A percentile compares a stretch with the other conserved stretches of the same genome.
Conservation (phyloP, 257 asterid species). For the Fraxinus pennsylvanica region DNA sequence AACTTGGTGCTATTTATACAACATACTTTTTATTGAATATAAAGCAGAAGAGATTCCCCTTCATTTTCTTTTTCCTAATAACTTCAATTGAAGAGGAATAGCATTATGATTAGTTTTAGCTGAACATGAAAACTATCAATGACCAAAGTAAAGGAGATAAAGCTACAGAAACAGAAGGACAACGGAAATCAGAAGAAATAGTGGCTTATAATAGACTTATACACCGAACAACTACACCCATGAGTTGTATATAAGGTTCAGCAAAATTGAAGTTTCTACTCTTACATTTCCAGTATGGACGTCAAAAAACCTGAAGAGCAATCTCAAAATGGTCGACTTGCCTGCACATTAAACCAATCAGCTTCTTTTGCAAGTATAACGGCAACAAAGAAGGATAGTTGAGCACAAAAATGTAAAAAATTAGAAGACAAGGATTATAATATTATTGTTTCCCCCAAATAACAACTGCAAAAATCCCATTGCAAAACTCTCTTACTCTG, state of each 20-base stretch:
- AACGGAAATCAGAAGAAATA: constrained; percentile 9
- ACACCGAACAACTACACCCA: constrained; percentile 4
- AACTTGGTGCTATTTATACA: not conserved
- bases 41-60: constrained; percentile 4
- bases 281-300: constrained; percentile 84
- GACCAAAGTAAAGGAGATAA: constrained; percentile 13
- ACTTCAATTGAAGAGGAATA: constrained; percentile 12
- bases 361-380: constrained; percentile 9
- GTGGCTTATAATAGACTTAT: constrained; percentile 2
- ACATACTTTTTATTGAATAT: not conserved
- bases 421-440: not conserved
- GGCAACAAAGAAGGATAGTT: not conserved
- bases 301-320: constrained; percentile 91
- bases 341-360: constrained; percentile 52
- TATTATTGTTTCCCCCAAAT: not conserved
- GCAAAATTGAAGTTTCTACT: constrained; percentile 5
- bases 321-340: constrained; percentile 90
- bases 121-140: constrained; percentile 13
- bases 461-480: not conserved
- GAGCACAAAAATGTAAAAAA: not conserved
- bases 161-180: constrained; percentile 18
- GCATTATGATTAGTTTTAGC: constrained; percentile 2
- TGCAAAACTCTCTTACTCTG: too few relatives aligned
- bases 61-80: not conserved
- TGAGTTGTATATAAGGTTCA: not conserved